Conservation (phyloP, 2,329 filamentous ascomycete genomes). For the Volutella citrinella region DNA sequence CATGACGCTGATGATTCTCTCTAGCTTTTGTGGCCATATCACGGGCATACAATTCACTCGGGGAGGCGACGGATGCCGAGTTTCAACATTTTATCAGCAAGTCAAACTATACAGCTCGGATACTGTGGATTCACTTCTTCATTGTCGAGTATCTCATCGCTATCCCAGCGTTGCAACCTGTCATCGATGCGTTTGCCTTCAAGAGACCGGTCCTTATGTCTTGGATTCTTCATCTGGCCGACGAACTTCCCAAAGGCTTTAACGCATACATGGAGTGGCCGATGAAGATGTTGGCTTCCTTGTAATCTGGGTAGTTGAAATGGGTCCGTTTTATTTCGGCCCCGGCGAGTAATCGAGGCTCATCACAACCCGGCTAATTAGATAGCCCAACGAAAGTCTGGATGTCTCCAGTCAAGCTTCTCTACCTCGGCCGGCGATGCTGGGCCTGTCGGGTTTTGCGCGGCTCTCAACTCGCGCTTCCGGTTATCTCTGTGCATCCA, state of each 20-base stretch:
- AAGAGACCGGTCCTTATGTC: constrained; percentile 3
- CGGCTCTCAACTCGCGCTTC: constrained; percentile 23
- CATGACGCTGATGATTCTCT: too few species aligned
- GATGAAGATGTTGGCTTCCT: too few species aligned
- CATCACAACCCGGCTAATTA: too few species aligned
- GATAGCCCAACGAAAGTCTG: constrained; percentile 64
- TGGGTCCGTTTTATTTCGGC: too few species aligned
- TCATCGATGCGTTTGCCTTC: constrained; percentile 12
- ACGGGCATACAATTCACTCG: constrained; percentile 5
- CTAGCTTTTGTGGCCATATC: too few species aligned
- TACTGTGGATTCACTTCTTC: constrained; percentile 15
- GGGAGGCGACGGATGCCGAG: constrained; percentile 3
- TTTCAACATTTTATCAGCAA: constrained; percentile 11
- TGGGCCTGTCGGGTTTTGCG: constrained; percentile 47
- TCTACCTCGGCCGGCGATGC: constrained; percentile 51
- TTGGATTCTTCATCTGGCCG: constrained; percentile 8
- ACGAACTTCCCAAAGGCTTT: constrained; percentile 4
- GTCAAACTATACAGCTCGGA: constrained; percentile 7
- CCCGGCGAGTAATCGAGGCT: too few species aligned
- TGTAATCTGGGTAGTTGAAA: too few species aligned
- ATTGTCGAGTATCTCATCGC: constrained; percentile 11
- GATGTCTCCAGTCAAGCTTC: constrained; percentile 65
- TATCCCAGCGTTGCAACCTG: constrained; percentile 1
- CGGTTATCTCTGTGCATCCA: constrained; percentile 65
- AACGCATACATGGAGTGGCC: constrained; percentile 11